Conservation (phyloP, 495 filamentous ascomycete species). For the Pseudoneurospora amorphoporcata region DNA sequence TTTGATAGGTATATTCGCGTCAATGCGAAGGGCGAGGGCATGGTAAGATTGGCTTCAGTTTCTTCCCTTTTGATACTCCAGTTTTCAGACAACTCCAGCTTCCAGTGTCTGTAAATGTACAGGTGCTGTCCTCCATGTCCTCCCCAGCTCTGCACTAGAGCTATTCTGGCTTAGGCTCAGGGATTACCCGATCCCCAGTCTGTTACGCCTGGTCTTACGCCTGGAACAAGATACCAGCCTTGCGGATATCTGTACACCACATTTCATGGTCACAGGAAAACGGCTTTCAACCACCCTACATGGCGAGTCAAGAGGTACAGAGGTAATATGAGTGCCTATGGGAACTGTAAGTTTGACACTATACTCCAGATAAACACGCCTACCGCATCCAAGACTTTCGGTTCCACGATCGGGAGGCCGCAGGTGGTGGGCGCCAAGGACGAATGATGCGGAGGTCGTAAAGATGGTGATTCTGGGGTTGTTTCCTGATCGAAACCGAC, state of each 20-base stretch:
- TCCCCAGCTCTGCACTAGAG: neutral
- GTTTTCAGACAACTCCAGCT: too few species aligned
- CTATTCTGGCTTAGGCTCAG: neutral
- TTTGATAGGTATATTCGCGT: too few species aligned
- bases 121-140: neutral
- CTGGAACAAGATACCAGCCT: neutral
- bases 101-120: neutral
- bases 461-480: neutral
- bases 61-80: too few species aligned
- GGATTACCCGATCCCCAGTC: neutral
- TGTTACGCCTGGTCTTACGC: neutral
- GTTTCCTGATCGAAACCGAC: neutral
- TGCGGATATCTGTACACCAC: neutral
- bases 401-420: neutral
- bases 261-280: neutral
- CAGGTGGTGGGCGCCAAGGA: neutral
- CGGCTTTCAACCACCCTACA: neutral
- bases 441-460: neutral
- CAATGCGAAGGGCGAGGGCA: too few species aligned
- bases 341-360: neutral
- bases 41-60: too few species aligned
- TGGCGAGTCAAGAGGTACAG: slow-evolving; percentile 3
- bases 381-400: neutral
- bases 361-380: neutral
- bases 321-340: neutral